Evolutionary conservation across 441 rosid genomes (phyloP), one percentile per base, ranked within the genome.

Genomic region (Erodium trifolium): DNA sequence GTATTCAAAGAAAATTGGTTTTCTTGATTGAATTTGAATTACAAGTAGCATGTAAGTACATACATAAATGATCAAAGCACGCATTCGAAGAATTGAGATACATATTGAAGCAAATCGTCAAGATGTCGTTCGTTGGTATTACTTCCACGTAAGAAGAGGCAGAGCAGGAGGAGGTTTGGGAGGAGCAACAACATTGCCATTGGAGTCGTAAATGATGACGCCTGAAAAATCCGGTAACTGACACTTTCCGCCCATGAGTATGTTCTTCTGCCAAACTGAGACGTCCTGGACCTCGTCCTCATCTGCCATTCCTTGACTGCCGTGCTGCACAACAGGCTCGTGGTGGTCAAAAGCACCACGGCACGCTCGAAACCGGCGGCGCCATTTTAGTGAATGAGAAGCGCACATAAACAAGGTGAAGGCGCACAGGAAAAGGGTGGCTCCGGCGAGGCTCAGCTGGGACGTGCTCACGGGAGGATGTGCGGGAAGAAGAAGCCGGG

Each of bases 151-250:
- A 72, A 90, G 87, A 43, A 82, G 68, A 59, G 89, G 34, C 3
- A 31, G 34, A 31, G 34, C 86, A 18, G 63, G 84, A 51, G 84
- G 75, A 9, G 82, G 77, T 75, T 80, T 84, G 7, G 84, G 70
- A 0, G 90, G 90, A 31, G 87, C 62, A 67, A 83, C 86, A 2
- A 79, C 16, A 3, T 82, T 85, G 1, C 97, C 96, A 0, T 85
- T 86, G 13, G 94, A 73, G 51, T 91, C 84, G 57, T 93, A 93
- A 66, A 91, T 77, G 55, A 91, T 93, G 75, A 88, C 92, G 5
- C 98, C 97, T 0, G 96, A 93, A 70, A 87, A 93, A 73, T 91
- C 93, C 0, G 97, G 97, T 16, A 90, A 81, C 86, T 86, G 91
- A 65, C 94, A 90, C 70, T 87, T 90, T 1, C 87, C 97, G 3